These are phyloP conservation scores for Madurella fahalii DNA, from an alignment of 2,329 filamentous ascomycete species.

Conservation along the genomic window DNA sequence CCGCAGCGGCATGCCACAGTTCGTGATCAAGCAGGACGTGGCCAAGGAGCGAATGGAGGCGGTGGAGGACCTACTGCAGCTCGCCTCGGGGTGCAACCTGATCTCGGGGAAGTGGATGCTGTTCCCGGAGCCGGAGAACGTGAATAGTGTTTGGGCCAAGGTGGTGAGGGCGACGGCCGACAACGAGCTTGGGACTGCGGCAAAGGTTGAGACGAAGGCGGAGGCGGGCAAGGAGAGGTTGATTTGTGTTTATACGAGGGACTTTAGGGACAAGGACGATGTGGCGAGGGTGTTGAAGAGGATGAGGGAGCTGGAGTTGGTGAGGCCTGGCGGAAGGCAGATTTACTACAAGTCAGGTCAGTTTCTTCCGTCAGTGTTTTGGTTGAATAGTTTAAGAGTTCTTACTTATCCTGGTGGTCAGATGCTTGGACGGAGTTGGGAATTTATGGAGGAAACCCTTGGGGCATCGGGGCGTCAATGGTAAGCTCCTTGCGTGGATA, in stretches of 20 bases:
- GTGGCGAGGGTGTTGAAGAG: slow-evolving; percentile 62
- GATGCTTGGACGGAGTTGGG: slow-evolving; percentile 67
- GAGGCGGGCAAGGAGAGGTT: slow-evolving; percentile 48
- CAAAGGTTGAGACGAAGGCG: slow-evolving; percentile 65
- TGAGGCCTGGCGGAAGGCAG: slow-evolving; percentile 42
- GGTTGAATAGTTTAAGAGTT: background rate
- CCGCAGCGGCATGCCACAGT: slow-evolving; percentile 32
- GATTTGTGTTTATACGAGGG: slow-evolving; percentile 73
- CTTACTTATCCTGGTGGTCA: slow-evolving; percentile 27
- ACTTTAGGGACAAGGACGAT: slow-evolving; percentile 67
- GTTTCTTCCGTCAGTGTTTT: slow-evolving; percentile 24
- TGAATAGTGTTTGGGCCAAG: slow-evolving; percentile 61
- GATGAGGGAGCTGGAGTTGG: slow-evolving; percentile 59
- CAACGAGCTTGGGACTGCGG: slow-evolving; percentile 65
- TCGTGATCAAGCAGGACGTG: slow-evolving; percentile 43
- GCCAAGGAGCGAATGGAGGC: slow-evolving; percentile 47
- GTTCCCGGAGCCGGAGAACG: slow-evolving; percentile 51
- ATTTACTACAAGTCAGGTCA: slow-evolving; percentile 78
- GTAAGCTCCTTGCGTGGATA: slow-evolving; percentile 4
- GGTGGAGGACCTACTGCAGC: slow-evolving; percentile 51
- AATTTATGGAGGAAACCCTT: slow-evolving; percentile 57
- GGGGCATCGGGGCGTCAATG: slow-evolving; percentile 51
- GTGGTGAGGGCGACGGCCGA: slow-evolving; percentile 64
- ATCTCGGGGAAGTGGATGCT: slow-evolving; percentile 78
- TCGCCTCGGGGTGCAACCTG: slow-evolving; percentile 57